A percentile compares a stretch with the other conserved stretches of the same genome.
These are phyloP conservation scores for Extremus antarcticus DNA, from an alignment of 495 filamentous ascomycete species.

Conservation along the genomic window DNA sequence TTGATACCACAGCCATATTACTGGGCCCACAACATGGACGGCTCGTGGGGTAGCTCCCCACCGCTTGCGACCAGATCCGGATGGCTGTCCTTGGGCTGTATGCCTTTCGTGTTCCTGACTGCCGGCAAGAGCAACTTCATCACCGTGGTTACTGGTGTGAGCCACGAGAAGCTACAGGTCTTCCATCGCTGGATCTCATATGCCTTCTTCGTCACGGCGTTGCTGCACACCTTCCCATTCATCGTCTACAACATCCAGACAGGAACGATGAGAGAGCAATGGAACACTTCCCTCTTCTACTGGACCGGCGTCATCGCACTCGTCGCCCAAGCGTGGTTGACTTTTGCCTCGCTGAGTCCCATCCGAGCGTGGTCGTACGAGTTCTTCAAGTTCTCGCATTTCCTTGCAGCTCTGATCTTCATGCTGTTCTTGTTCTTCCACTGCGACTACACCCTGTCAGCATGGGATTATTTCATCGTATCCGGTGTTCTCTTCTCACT, in stretches of 20 bases:
- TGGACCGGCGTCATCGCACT: constrained; percentile 47
- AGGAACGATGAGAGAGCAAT: constrained; percentile 40
- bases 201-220: constrained; percentile 21
- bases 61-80: constrained; percentile 22
- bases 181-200: constrained; percentile 24
- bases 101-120: constrained; percentile 23
- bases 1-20: constrained; percentile 46
- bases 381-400: constrained; percentile 49
- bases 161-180: constrained; percentile 23
- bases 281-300: constrained; percentile 37
- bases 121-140: constrained; percentile 23
- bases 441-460: constrained; percentile 45
- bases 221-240: constrained; percentile 27
- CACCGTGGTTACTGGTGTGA: constrained; percentile 19
- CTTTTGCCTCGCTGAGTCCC: constrained; percentile 32
- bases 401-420: constrained; percentile 42
- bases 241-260: constrained; percentile 38
- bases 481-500: constrained; percentile 39
- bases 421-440: constrained; percentile 48
- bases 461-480: constrained; percentile 55
- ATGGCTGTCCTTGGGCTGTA: constrained; percentile 21
- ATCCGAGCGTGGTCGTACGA: constrained; percentile 34
- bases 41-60: constrained; percentile 34
- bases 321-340: constrained; percentile 45
- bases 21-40: constrained; percentile 36